Evolutionary conservation across 106 monocot species (phyloP).

Genomic region (Dendrobium chrysotoxum): DNA sequence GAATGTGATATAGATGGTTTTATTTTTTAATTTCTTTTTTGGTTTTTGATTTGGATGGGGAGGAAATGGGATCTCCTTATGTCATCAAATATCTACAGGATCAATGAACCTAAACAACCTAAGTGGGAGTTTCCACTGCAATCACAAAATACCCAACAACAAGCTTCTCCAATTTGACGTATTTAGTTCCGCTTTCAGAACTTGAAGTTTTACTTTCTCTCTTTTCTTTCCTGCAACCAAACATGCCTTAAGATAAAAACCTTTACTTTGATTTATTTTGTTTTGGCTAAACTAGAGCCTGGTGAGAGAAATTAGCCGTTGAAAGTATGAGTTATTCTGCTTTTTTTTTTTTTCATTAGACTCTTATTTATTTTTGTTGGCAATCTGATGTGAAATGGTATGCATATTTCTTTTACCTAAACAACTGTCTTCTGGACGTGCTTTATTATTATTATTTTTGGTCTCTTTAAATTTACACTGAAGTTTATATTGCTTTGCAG

Average conservation of each 20-base stretch:
- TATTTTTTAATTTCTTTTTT: no score
- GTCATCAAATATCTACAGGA: no score
- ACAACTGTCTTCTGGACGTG: background rate
- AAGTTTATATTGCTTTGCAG: constrained; percentile 26
- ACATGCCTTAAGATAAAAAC: background rate
- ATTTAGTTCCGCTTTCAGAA: background rate
- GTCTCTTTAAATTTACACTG: background rate
- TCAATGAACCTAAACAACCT: no score
- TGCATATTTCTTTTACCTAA: background rate
- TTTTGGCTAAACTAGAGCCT: background rate
- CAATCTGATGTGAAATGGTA: background rate
- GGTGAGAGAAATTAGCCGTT: background rate
- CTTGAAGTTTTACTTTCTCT: background rate
- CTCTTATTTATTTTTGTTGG: background rate
- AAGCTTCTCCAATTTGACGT: background rate
- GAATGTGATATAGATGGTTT: no score
- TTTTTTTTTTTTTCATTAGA: background rate
- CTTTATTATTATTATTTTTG: background rate
- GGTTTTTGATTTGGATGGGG: no score
- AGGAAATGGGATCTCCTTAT: no score
- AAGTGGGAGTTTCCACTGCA: no score
- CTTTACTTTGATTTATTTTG: background rate
- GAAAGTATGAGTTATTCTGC: background rate
- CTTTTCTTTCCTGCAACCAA: background rate
- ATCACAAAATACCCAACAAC: no score